Percentiles rank a stretch among this genome's conserved stretches.
phyloP scores from a whole-genome alignment of 2,329 filamentous ascomycete species.

The Ophiostoma triangulosporum region DNA sequence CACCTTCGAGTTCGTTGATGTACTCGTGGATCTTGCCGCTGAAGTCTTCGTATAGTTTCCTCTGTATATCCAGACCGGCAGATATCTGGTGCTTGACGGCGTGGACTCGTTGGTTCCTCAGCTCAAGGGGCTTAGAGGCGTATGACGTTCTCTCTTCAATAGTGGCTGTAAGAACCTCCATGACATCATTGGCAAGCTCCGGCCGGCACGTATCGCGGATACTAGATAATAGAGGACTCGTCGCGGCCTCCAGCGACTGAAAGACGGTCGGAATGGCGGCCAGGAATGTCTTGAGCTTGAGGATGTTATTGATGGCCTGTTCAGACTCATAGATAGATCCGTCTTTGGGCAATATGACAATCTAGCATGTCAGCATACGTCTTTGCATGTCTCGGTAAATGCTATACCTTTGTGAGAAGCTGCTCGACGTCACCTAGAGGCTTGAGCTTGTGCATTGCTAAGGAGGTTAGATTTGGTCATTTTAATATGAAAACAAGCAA shows the following conservation, averaged over 20 bases:
- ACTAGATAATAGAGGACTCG: conserved; percentile 49
- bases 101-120: conserved; percentile 81
- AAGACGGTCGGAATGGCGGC: conserved; percentile 52
- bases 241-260: conserved; percentile 51
- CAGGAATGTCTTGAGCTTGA: conserved; percentile 75
- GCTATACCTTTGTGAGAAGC: conserved; percentile 53
- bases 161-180: conserved; percentile 49
- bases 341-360: conserved; percentile 60
- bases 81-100: conserved; percentile 49
- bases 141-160: conserved; percentile 76
- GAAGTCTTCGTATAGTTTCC: conserved; percentile 80
- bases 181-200: conserved; percentile 44
- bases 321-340: conserved; percentile 56
- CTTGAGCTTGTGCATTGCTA: conserved; percentile 29
- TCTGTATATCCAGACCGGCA: conserved; percentile 11
- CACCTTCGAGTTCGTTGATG: conserved; percentile 52
- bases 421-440: conserved; percentile 68
- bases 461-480: accelerated
- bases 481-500: neutral
- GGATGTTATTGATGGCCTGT: conserved; percentile 72
- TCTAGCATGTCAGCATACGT: conserved; percentile 26
- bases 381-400: neutral
- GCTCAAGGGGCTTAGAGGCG: conserved; percentile 64
- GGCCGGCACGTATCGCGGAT: conserved; percentile 58
- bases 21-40: conserved; percentile 49